A percentile compares a stretch with the other conserved stretches of the same genome.
Evolutionary conservation across 257 asterid genomes (phyloP).

Genomic region (Gentiana dahurica): DNA sequence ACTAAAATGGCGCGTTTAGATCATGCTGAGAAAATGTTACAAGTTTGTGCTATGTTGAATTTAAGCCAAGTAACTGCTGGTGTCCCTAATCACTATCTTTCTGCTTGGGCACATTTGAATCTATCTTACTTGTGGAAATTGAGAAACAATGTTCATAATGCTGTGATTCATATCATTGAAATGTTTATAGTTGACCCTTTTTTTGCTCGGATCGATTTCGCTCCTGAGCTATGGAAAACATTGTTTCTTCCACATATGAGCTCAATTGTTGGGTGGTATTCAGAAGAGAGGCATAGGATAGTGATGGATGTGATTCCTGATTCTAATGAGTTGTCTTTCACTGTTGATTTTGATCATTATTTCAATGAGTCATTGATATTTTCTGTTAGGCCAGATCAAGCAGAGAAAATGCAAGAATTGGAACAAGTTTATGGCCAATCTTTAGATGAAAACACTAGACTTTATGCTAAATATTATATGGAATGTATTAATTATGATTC

Average conservation of each 20-base stretch:
- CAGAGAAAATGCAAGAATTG: slow-evolving; percentile 47
- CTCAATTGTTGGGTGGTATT: slow-evolving; percentile 70
- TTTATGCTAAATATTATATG: slow-evolving; percentile 58
- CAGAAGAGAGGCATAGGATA: slow-evolving; percentile 55
- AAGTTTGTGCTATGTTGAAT: slow-evolving; percentile 65
- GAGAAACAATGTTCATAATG: slow-evolving; percentile 27
- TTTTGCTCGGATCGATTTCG: slow-evolving; percentile 69
- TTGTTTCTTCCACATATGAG: slow-evolving; percentile 65
- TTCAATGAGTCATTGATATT: slow-evolving; percentile 51
- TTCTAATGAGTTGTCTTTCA: slow-evolving; percentile 48
- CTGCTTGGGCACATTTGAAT: slow-evolving; percentile 79
- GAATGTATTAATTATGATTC: slow-evolving; percentile 59
- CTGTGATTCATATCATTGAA: slow-evolving; percentile 48
- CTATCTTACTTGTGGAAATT: slow-evolving; percentile 57
- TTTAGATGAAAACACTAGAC: slow-evolving; percentile 63
- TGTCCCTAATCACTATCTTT: slow-evolving; percentile 64
- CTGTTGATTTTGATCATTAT: slow-evolving; percentile 46
- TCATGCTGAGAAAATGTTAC: slow-evolving; percentile 74
- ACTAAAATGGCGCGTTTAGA: slow-evolving; percentile 68
- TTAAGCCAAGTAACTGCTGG: slow-evolving; percentile 61
- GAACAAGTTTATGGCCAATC: slow-evolving; percentile 61
- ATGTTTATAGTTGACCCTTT: slow-evolving; percentile 69
- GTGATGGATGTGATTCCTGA: slow-evolving; percentile 73
- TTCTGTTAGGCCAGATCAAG: slow-evolving; percentile 79
- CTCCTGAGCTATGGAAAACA: slow-evolving; percentile 73